Conservation (phyloP, 2,329 filamentous ascomycete genomes). For the Aspergillus intermedius region DNA sequence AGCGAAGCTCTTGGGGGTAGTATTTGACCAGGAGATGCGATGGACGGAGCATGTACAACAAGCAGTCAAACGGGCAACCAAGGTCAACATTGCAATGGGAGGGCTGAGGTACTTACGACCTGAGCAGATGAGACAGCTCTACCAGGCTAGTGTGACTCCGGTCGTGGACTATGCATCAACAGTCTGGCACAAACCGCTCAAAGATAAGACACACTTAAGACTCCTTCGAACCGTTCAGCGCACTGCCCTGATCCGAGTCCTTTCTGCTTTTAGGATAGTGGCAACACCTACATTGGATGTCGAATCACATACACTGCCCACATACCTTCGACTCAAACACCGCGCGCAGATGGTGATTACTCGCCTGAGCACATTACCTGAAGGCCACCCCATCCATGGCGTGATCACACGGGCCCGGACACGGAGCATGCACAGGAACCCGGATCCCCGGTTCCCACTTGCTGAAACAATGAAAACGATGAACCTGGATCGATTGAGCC, state of each 20-base stretch:
- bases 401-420: constrained; percentile 7
- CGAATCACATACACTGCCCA: neutral
- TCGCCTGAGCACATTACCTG: constrained; percentile 10
- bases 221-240: neutral
- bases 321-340: neutral
- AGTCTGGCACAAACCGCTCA: neutral
- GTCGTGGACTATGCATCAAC: neutral
- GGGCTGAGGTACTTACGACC: too few relatives aligned
- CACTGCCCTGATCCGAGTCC: neutral
- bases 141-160: too few relatives aligned
- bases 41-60: too few relatives aligned
- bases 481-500: too few relatives aligned
- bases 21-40: too few relatives aligned
- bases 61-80: too few relatives aligned
- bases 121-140: too few relatives aligned
- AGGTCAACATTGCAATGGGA: too few relatives aligned
- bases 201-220: neutral
- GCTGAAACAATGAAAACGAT: constrained; percentile 8
- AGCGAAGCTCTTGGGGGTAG: too few relatives aligned
- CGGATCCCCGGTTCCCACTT: constrained; percentile 3
- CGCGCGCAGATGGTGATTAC: constrained; percentile 6
- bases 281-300: constrained; percentile 30
- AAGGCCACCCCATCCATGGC: constrained; percentile 7
- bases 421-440: neutral
- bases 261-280: constrained; percentile 17